Evolutionary conservation across 495 filamentous ascomycete genomes (phyloP).

Genomic region (Platismatia glauca): DNA sequence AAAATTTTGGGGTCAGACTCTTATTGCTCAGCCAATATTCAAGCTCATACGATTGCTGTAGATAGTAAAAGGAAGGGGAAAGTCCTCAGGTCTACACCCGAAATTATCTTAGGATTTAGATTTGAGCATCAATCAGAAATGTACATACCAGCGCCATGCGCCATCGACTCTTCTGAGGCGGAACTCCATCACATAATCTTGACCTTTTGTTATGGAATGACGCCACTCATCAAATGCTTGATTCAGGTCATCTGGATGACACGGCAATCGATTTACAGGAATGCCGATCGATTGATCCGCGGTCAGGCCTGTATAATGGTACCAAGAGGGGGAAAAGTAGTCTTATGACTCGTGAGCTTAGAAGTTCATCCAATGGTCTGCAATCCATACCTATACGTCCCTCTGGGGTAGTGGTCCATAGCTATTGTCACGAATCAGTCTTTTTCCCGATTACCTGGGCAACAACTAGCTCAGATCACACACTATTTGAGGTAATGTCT

Average conservation of each 20-base stretch:
- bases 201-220: slow-evolving; percentile 52
- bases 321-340: slow-evolving; percentile 62
- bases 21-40: neutral
- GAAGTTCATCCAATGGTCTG: neutral
- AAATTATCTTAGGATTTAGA: neutral
- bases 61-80: neutral
- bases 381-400: slow-evolving; percentile 28
- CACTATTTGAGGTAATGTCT: slow-evolving; percentile 60
- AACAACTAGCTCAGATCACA: slow-evolving; percentile 2
- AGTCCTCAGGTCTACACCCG: neutral
- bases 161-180: slow-evolving; percentile 53
- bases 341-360: slow-evolving; percentile 29
- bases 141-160: slow-evolving; percentile 47
- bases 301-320: slow-evolving; percentile 58
- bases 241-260: slow-evolving; percentile 50
- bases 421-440: slow-evolving; percentile 16
- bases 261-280: slow-evolving; percentile 32
- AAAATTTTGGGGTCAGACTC: neutral
- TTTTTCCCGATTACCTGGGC: neutral
- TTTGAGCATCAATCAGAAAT: neutral
- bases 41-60: neutral
- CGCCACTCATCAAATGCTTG: slow-evolving; percentile 42
- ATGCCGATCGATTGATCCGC: slow-evolving; percentile 40
- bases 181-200: slow-evolving; percentile 57
- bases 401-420: slow-evolving; percentile 54